phyloP scores from a whole-genome alignment of 345 rosid species.

The Eutrema heterophyllum region DNA sequence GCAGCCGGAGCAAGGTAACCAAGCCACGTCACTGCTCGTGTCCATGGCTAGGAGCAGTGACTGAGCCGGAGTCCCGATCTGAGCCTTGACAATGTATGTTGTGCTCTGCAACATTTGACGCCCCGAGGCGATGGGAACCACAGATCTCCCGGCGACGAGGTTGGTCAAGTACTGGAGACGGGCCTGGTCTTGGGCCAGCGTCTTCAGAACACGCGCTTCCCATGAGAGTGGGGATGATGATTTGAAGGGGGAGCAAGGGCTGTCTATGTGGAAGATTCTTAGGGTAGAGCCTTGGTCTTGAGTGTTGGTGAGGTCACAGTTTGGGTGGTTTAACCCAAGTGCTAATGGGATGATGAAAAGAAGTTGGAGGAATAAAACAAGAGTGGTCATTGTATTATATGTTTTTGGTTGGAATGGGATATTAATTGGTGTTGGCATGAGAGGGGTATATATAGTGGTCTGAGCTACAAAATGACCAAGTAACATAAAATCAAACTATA shows the following conservation, averaged over 20 bases:
- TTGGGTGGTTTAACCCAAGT: conserved; percentile 40
- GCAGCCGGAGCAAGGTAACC: conserved; percentile 81
- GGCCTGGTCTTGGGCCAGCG: conserved; percentile 62
- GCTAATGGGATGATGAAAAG: conserved; percentile 30
- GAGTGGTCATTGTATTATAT: conserved; percentile 18
- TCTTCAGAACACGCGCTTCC: conserved; percentile 72
- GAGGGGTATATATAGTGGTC: conserved; percentile 32
- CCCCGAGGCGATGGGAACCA: conserved; percentile 86
- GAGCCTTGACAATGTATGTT: conserved; percentile 64
- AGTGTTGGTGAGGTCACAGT: conserved; percentile 34
- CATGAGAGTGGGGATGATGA: conserved; percentile 58
- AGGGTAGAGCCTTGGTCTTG: conserved; percentile 58
- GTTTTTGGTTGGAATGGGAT: conserved; percentile 20
- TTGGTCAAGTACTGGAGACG: conserved; percentile 63
- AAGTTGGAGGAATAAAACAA: conserved; percentile 26
- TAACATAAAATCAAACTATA: not conserved
- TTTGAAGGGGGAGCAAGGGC: conserved; percentile 79
- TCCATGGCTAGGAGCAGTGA: conserved; percentile 78
- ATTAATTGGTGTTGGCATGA: conserved; percentile 16
- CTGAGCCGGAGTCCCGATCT: conserved; percentile 82
- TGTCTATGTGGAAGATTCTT: conserved; percentile 66
- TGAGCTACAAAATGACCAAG: conserved; percentile 11
- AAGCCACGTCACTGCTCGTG: conserved; percentile 83
- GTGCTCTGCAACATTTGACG: conserved; percentile 76
- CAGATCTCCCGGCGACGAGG: conserved; percentile 61